Evolutionary conservation across 2,329 filamentous ascomycete genomes (phyloP).

Genomic region (Apiospora aurea): DNA sequence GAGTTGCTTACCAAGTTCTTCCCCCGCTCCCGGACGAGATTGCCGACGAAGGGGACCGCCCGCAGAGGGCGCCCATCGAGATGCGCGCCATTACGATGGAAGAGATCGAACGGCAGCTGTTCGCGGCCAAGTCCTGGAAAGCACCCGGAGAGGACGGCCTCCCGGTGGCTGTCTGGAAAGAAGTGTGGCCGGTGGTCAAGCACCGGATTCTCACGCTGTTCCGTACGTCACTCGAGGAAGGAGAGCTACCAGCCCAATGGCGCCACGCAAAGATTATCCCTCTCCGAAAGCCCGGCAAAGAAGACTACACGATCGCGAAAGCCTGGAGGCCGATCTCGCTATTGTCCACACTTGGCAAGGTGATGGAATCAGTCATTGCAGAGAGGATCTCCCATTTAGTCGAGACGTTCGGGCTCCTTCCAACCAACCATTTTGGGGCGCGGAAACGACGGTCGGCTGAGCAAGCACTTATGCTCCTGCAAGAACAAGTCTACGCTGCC

Average conservation of each 20-base stretch:
- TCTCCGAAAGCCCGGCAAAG: constrained; percentile 36
- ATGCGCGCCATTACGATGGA: constrained; percentile 33
- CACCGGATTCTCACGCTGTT: constrained; percentile 27
- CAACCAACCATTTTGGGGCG: too few relatives aligned
- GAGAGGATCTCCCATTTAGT: constrained; percentile 39
- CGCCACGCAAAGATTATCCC: constrained; percentile 39
- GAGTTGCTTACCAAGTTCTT: constrained; percentile 34
- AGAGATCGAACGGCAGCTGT: constrained; percentile 34
- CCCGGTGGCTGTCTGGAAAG: constrained; percentile 25
- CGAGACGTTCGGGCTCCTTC: too few relatives aligned
- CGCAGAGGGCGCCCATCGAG: constrained; percentile 27
- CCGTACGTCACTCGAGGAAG: constrained; percentile 30
- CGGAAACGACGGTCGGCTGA: too few relatives aligned
- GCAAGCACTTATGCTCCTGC: too few relatives aligned
- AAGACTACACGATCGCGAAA: constrained; percentile 30
- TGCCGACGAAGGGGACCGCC: constrained; percentile 32
- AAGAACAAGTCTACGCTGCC: too few relatives aligned
- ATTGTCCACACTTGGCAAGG: constrained; percentile 38
- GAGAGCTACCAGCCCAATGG: constrained; percentile 34
- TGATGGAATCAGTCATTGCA: constrained; percentile 35
- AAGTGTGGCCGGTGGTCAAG: neutral
- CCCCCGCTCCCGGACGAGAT: constrained; percentile 25
- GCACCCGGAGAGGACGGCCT: constrained; percentile 33
- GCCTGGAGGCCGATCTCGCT: constrained; percentile 39
- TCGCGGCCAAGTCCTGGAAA: constrained; percentile 34